Conservation (phyloP, 2,329 filamentous ascomycete species). For the Pestalotiopsis sp. region DNA sequence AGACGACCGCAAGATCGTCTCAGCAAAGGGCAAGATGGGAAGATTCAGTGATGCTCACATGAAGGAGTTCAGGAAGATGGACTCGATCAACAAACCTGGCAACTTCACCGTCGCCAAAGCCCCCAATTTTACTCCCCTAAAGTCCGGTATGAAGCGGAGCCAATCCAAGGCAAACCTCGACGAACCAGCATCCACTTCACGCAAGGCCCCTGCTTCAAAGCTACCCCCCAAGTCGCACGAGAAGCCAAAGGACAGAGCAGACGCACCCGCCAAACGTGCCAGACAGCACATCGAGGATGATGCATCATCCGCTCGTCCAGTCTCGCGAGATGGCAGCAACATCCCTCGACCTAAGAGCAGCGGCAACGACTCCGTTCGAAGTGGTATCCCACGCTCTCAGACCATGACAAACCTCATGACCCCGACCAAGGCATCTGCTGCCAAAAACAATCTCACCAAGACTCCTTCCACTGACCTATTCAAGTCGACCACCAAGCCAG, state of each 20-base stretch:
- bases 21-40: constrained; percentile 74
- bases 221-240: constrained; percentile 23
- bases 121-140: constrained; percentile 47
- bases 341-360: constrained; percentile 53
- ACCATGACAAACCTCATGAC: constrained; percentile 67
- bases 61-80: constrained; percentile 95
- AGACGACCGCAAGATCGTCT: constrained; percentile 71
- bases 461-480: constrained; percentile 55
- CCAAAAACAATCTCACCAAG: constrained; percentile 60
- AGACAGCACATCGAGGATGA: constrained; percentile 72
- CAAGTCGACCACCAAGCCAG: constrained; percentile 57
- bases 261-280: constrained; percentile 67
- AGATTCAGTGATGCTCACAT: constrained; percentile 87
- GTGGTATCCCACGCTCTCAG: constrained; percentile 43
- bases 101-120: constrained; percentile 63
- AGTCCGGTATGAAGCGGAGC: constrained; percentile 35
- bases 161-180: constrained; percentile 66
- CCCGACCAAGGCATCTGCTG: constrained; percentile 76
- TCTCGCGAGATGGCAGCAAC: constrained; percentile 52
- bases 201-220: constrained; percentile 30
- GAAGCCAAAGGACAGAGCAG: constrained; percentile 29
- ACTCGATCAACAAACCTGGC: constrained; percentile 89
- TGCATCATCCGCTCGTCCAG: constrained; percentile 64
- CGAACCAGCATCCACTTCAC: constrained; percentile 52
- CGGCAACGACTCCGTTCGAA: constrained; percentile 37